These are phyloP conservation scores for Pholiota microspora DNA, from an alignment of 768 basidiomycete genomes.

Conservation along the genomic window DNA sequence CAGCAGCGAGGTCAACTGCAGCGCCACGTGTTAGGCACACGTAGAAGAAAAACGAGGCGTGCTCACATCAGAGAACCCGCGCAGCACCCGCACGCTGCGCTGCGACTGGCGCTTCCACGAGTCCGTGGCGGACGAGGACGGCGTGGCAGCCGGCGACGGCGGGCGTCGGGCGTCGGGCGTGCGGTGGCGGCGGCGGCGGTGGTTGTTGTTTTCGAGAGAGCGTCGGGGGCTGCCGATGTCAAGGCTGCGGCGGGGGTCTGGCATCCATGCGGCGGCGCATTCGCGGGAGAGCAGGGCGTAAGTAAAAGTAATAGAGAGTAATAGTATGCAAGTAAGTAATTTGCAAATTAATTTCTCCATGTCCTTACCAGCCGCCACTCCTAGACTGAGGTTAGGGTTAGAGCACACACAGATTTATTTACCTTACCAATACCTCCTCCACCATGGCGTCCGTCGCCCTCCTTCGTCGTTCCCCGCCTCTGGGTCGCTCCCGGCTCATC, in stretches of 20 bases:
- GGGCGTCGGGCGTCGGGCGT: not conserved
- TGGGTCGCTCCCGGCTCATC: not conserved
- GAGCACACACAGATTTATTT: slow-evolving; percentile 10
- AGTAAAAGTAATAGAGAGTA: too few relatives aligned
- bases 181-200: not conserved
- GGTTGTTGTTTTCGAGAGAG: not conserved
- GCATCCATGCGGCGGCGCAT: slow-evolving; percentile 1
- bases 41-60: slow-evolving; percentile 7
- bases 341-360: not conserved
- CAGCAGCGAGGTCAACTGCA: slow-evolving; percentile 39
- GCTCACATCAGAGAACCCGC: slow-evolving; percentile 14
- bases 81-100: slow-evolving; percentile 10
- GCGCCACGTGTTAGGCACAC: slow-evolving; percentile 49
- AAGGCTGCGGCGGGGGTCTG: slow-evolving; percentile 1
- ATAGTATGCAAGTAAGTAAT: too few relatives aligned
- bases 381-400: slow-evolving; percentile 17
- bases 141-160: not conserved
- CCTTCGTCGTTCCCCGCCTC: slow-evolving; percentile 2
- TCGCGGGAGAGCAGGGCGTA: not conserved
- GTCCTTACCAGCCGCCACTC: not conserved
- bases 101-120: not conserved
- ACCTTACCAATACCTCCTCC: not conserved
- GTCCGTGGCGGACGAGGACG: slow-evolving; percentile 1
- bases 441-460: slow-evolving; percentile 7
- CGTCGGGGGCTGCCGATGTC: slow-evolving; percentile 2